phyloP scores from a whole-genome alignment of 129 eudicot genomes.

The Flaveria robusta region DNA sequence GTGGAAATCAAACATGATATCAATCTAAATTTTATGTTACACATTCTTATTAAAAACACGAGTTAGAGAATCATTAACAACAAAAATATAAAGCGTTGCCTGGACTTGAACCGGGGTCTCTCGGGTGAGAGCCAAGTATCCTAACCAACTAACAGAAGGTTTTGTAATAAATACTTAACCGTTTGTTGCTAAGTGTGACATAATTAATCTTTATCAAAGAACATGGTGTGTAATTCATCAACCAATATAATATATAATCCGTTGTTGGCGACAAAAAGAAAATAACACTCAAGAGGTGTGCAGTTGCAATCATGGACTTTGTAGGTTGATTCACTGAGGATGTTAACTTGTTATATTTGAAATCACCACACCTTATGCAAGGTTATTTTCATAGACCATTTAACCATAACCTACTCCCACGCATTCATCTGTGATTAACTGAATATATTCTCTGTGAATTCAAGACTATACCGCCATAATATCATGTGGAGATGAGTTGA shows the following conservation, averaged over 20 bases:
- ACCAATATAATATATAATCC: not conserved
- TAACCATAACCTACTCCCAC: not conserved
- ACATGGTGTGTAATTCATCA: not conserved
- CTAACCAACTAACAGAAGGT: conserved; percentile 90
- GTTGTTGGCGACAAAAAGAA: not conserved
- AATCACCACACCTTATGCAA: not conserved
- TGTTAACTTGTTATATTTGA: not conserved
- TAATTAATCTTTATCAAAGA: too few species aligned
- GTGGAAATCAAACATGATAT: too few species aligned
- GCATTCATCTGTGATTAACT: not conserved
- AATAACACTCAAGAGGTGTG: not conserved
- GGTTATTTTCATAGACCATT: not conserved
- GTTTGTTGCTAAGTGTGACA: too few species aligned
- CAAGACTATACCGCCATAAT: not conserved
- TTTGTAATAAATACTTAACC: too few species aligned
- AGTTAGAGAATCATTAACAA: too few species aligned
- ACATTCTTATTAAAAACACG: too few species aligned
- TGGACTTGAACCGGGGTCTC: conserved; percentile 99
- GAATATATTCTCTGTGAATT: not conserved
- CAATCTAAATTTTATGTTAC: too few species aligned
- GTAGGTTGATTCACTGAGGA: conserved; percentile 1
- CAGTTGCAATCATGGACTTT: not conserved
- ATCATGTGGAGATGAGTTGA: not conserved
- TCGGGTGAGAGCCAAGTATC: conserved; percentile 99
- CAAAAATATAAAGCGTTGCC: conserved; percentile 72